Evolutionary conservation across 208 protist genomes (phyloP).

Genomic region (Wallacemonas rigidus): DNA sequence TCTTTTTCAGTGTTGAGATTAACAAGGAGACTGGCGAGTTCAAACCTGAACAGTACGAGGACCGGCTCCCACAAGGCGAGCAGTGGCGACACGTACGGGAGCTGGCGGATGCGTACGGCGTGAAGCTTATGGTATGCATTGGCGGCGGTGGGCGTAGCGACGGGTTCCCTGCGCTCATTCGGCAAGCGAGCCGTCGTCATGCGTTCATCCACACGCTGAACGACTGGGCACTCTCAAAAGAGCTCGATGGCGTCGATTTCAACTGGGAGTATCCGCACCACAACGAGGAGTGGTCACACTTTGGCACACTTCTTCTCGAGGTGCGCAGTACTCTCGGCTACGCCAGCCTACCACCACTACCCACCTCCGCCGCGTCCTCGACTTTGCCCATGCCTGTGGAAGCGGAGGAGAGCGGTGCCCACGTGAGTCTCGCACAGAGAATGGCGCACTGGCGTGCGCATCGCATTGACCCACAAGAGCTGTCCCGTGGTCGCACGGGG

Average conservation of each 20-base stretch:
- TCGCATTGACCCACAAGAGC: not conserved
- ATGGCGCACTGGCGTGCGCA: constrained; percentile 2
- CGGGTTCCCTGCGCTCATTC: constrained; percentile 46
- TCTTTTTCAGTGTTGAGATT: constrained; percentile 76
- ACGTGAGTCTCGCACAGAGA: not conserved
- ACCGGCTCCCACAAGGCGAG: constrained; percentile 43
- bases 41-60: constrained; percentile 30
- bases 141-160: constrained; percentile 61
- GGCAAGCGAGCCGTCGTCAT: constrained; percentile 19
- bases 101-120: constrained; percentile 40
- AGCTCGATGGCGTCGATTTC: constrained; percentile 74
- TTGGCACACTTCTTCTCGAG: constrained; percentile 40
- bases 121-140: constrained; percentile 63
- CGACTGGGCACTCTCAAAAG: constrained; percentile 28
- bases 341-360: constrained; percentile 1
- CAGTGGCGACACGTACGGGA: constrained; percentile 37
- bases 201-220: constrained; percentile 41
- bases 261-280: constrained; percentile 76
- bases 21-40: constrained; percentile 25
- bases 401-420: too few species aligned
- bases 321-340: constrained; percentile 26
- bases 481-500: not conserved
- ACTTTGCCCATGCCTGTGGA: too few species aligned
- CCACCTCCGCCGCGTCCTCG: not conserved
- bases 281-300: constrained; percentile 43